Conservation (phyloP, 1,284 basidiomycete species). For the Irpex sp. region DNA sequence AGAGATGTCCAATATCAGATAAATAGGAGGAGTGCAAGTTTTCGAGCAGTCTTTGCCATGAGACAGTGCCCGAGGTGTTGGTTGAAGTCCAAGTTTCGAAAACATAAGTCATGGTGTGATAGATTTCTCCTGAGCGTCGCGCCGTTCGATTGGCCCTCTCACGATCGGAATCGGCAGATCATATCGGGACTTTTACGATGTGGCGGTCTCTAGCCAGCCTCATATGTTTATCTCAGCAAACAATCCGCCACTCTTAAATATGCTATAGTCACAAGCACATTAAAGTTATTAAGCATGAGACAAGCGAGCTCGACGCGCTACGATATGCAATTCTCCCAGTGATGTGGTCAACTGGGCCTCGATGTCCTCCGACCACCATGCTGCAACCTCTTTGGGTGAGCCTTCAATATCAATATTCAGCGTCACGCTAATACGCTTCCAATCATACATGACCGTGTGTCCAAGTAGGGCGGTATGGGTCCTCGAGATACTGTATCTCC, state of each 20-base stretch:
- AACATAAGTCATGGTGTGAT: not conserved
- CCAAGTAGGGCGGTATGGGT: not conserved
- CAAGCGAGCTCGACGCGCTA: too few species aligned
- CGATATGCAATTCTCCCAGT: too few species aligned
- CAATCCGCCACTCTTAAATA: too few species aligned
- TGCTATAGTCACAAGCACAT: too few species aligned
- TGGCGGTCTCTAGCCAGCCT: too few species aligned
- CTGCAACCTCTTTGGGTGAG: too few species aligned
- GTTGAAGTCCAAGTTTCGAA: not conserved
- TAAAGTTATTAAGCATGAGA: too few species aligned
- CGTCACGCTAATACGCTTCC: not conserved
- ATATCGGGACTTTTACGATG: not conserved
- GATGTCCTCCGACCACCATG: too few species aligned
- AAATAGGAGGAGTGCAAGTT: not conserved
- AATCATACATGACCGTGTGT: not conserved
- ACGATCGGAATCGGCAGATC: not conserved
- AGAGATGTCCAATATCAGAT: not conserved
- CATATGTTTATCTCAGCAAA: too few species aligned
- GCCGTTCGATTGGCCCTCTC: too few species aligned
- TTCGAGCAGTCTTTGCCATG: not conserved
- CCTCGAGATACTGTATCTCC: constrained; percentile 35
- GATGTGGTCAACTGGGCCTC: too few species aligned
- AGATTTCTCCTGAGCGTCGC: not conserved
- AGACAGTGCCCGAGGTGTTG: not conserved
- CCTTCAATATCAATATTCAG: too few species aligned